phyloP scores from a whole-genome alignment of 805 yeast species.

The Saturnispora diversa region DNA sequence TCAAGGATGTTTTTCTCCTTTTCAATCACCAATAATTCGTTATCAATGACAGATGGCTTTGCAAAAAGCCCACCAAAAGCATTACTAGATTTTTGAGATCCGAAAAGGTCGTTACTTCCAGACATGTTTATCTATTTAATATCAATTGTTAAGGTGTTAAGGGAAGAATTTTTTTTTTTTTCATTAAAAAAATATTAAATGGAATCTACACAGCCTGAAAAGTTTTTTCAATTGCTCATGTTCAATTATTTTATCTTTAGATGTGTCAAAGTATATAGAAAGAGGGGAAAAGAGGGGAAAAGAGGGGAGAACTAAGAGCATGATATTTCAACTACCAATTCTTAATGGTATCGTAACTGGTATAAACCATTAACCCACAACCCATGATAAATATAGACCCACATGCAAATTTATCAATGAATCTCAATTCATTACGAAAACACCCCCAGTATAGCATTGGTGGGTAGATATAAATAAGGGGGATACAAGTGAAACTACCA shows the following conservation, averaged over 20 bases:
- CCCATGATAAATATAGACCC: constrained; percentile 47
- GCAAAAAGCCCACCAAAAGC: constrained; percentile 27
- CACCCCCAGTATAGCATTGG: constrained; percentile 63
- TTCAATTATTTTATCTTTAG: too few species aligned
- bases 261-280: too few species aligned
- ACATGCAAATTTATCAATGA: constrained; percentile 37
- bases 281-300: too few species aligned
- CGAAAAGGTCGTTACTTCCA: constrained; percentile 5
- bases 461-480: constrained; percentile 79
- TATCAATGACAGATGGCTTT: constrained; percentile 39
- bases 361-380: constrained; percentile 53
- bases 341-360: constrained; percentile 28
- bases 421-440: constrained; percentile 30
- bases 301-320: not conserved
- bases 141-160: not conserved
- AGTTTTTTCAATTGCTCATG: too few species aligned
- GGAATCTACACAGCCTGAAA: constrained; percentile 6
- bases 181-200: not conserved
- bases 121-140: not conserved
- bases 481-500: constrained; percentile 81
- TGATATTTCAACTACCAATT: constrained; percentile 6
- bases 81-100: not conserved
- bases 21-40: constrained; percentile 24
- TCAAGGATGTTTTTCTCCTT: constrained; percentile 19
- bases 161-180: not conserved